phyloP scores from a whole-genome alignment of 2,329 filamentous ascomycete species.

The Hymenoscyphus repandus region DNA sequence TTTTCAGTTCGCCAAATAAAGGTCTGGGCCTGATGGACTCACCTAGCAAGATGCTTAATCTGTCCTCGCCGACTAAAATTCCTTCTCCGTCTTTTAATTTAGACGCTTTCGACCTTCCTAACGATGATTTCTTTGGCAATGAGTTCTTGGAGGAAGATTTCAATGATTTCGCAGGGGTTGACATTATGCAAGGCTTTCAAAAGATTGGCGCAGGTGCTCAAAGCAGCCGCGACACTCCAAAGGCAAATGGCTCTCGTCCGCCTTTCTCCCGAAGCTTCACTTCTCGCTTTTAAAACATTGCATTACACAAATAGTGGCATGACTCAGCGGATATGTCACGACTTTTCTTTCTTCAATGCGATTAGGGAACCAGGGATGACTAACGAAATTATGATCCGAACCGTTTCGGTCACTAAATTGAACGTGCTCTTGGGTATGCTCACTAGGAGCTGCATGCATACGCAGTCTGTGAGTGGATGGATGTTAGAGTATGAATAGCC shows the following conservation, averaged over 20 bases:
- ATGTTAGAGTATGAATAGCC: slow-evolving; percentile 8
- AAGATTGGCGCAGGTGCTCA: slow-evolving; percentile 58
- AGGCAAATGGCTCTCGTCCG: slow-evolving; percentile 19
- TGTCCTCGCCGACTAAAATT: slow-evolving; percentile 19
- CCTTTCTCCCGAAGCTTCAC: slow-evolving; percentile 29
- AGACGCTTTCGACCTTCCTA: slow-evolving; percentile 28
- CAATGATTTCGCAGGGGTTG: slow-evolving; percentile 55
- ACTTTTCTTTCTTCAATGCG: slow-evolving; percentile 8
- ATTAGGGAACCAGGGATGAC: not conserved
- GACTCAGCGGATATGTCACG: too few relatives aligned
- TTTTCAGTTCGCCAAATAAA: slow-evolving; percentile 53
- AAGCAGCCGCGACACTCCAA: slow-evolving; percentile 21
- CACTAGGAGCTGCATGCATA: too few relatives aligned
- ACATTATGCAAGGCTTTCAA: slow-evolving; percentile 71
- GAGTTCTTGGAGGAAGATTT: slow-evolving; percentile 55
- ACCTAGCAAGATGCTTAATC: slow-evolving; percentile 46
- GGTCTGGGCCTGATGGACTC: slow-evolving; percentile 48
- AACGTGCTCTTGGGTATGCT: not conserved
- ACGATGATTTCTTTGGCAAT: slow-evolving; percentile 49
- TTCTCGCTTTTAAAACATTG: slow-evolving; percentile 26
- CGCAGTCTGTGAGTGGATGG: not conserved
- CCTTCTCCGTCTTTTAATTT: slow-evolving; percentile 19
- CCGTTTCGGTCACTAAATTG: slow-evolving; percentile 10
- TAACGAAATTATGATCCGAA: slow-evolving; percentile 17
- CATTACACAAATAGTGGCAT: too few relatives aligned